Base-by-base conservation (phyloP, 495 filamentous ascomycete genomes). In the Chaetomium fimeti region DNA sequence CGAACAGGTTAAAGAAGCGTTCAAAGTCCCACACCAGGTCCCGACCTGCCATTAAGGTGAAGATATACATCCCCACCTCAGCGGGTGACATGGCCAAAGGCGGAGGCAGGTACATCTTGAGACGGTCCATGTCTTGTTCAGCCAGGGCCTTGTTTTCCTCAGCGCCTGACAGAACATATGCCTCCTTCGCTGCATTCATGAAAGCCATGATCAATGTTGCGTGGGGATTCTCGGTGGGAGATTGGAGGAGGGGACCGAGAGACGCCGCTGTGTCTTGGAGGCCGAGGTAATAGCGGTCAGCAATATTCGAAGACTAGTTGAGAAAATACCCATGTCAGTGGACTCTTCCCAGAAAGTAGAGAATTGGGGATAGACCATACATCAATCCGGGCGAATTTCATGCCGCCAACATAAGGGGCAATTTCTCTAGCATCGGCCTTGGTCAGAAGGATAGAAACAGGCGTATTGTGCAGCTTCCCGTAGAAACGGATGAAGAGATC, bases 181-280 rank as follows among this genome's bases (percentile, higher is more conserved):
- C n/a, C n/a, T n/a, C n/a, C n/a, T n/a, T n/a, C n/a, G n/a, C n/a
- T n/a, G 68, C 74, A 48, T 74, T 68, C 27, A 70, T 64, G 43
- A 74, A 76, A 0, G 74, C 45, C 20, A 67, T 71, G 20, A 75
- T 72, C 36, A 75, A 58, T 6, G 70, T 74, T 12, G 71, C 73
- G 53, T 76, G 67, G 5, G 57, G 64, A 27, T 75, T 76, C 3
- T 25, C 12, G 3, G 25, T 8, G 0, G 68, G 71, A 1, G 15
- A 6, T 55, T 67, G 68, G 25, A 76, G 66, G 7, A 75, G 61
- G 3, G 74, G 72, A 1, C 22, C 27, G 28, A 72, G n/a, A 11
- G 38, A 20, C 1, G 29, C 16, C 15, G 38, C 1, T 0, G 53
- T 55, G 53, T n/a, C 28, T 8, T 38, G 53, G 15, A 55, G 13